These are phyloP conservation scores for Albatrellus sp. DNA, from an alignment of 1,284 basidiomycete genomes.

Conservation along the genomic window DNA sequence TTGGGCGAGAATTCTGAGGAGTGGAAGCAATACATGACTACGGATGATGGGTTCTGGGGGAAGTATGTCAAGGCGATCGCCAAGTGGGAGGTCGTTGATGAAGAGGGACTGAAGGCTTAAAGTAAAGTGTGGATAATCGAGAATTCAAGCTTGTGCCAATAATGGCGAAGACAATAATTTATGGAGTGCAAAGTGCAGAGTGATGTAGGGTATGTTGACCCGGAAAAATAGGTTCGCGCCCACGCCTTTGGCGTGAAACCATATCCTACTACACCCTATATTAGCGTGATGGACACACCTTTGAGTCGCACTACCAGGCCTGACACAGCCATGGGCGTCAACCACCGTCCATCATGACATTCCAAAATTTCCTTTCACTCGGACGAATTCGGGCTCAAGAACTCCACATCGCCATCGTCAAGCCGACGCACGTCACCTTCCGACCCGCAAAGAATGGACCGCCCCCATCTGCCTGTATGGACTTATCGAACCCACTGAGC, in stretches of 20 bases:
- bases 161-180: no score
- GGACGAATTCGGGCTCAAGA: constrained; percentile 10
- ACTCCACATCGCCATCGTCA: constrained; percentile 16
- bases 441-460: constrained; percentile 20
- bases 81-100: constrained; percentile 1
- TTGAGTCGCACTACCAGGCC: background rate
- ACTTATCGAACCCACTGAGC: constrained; percentile 15
- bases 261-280: no score
- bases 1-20: constrained; percentile 23
- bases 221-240: background rate
- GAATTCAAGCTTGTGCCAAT: no score
- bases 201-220: background rate
- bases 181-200: background rate
- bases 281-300: background rate
- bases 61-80: constrained; percentile 19
- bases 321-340: constrained; percentile 13
- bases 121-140: background rate
- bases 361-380: constrained; percentile 17
- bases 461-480: constrained; percentile 11
- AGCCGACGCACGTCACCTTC: constrained; percentile 22
- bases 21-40: constrained; percentile 24
- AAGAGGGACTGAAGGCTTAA: background rate
- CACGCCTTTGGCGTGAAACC: no score
- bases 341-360: constrained; percentile 24
- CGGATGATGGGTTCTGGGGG: constrained; percentile 27